Evolutionary conservation across 116 monocot species (phyloP), one percentile per base, ranked within the genome.

Genomic region (Dioscorea cayenensis): DNA sequence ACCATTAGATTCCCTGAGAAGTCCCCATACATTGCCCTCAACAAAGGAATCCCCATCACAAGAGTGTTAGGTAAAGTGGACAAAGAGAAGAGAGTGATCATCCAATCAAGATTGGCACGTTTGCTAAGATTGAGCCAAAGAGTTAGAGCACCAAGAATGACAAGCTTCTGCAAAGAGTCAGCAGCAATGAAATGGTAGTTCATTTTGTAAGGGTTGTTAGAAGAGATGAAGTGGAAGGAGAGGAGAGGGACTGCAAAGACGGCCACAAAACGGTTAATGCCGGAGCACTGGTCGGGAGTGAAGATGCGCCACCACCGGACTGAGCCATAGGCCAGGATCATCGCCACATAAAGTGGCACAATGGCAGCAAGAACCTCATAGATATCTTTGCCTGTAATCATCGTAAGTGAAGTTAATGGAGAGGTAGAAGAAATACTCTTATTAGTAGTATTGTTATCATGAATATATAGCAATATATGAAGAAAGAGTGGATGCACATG

Each of bases 151-250:
- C 72, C 19, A 65, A 88, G 82, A 65, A 88, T 79, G 69, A 88
- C 73, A 12, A 84, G 5, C 75, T 88, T 88, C 74, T 88, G 88
- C 28, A 88, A 77, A 11, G 79, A 82, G 75, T 88, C 88, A 18
- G 88, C 88, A 38, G 88, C 88, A 66, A 88, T 76, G 82, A 88
- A 88, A 63, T 76, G 88, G 80, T 82, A 84, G 66, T 82, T 84
- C 88, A 88, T 88, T 65, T 82, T 63, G 66, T 88, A 88, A 21
- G 82, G 88, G 72, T 88, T 51, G 77, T 82, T 84, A 69, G 60
- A 71, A 37, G 88, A 82, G 74, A 88, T 88, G 79, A 88, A 88
- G 77, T 88, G 88, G 88, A 88, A 88, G 69, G 88, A 88, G 52
- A 88, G 85, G 68, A 88, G 85, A 10, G 88, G 88, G 50, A 88